phyloP scores from a whole-genome alignment of 441 rosid genomes.

The Rhodomyrtus psidioides region DNA sequence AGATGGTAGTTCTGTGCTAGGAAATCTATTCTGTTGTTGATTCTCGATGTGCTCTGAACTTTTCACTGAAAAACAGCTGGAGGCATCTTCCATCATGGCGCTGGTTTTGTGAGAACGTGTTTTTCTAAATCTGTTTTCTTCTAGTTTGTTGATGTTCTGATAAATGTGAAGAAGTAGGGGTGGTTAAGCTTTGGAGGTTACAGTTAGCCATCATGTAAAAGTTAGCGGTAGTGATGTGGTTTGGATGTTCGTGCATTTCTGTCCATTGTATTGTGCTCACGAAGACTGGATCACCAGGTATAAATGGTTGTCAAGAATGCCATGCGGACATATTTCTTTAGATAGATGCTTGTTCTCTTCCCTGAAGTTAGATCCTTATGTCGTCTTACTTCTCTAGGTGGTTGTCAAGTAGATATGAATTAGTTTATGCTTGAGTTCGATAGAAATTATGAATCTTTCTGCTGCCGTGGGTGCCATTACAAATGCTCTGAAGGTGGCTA shows the following conservation, averaged over 20 bases:
- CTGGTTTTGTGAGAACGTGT: not conserved
- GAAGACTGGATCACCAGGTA: not conserved
- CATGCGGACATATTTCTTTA: rapidly evolving
- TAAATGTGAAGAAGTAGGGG: not conserved
- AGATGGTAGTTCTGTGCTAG: not conserved
- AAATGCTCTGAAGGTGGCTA: not conserved
- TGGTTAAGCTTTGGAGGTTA: not conserved
- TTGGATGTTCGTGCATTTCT: not conserved
- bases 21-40: not conserved
- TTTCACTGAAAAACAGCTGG: not conserved
- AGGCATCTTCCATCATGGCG: not conserved
- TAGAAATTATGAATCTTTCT: not conserved
- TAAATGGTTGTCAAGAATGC: not conserved
- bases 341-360: not conserved
- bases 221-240: not conserved
- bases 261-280: not conserved
- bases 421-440: not conserved
- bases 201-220: not conserved
- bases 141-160: not conserved
- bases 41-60: not conserved
- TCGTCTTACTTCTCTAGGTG: not conserved
- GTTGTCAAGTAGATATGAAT: not conserved
- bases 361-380: not conserved
- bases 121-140: not conserved
- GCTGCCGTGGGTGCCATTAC: not conserved